A percentile compares a stretch with the other conserved stretches of the same genome.
phyloP scores from a whole-genome alignment of 2,329 filamentous ascomycete species.

The Phoma herbarum region DNA sequence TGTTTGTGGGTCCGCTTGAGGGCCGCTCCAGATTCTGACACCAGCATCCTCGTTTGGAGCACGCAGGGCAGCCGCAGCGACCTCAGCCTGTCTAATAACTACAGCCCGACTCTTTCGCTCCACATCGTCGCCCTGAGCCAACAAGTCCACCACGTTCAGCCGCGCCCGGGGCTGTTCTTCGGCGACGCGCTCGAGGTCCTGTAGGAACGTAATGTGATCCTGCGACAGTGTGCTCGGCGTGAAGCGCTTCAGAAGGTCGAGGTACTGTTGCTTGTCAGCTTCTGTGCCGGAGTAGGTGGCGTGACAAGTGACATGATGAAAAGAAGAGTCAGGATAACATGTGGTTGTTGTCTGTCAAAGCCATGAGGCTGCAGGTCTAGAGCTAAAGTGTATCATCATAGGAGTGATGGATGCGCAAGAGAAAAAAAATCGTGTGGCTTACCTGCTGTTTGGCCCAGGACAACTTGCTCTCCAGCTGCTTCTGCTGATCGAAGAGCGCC shows the following conservation, averaged over 20 bases:
- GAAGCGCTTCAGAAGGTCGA: constrained; percentile 52
- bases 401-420: constrained; percentile 20
- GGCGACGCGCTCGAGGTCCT: constrained; percentile 50
- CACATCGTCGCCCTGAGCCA: constrained; percentile 47
- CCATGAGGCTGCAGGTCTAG: constrained; percentile 61
- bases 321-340: constrained; percentile 51
- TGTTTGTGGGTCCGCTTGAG: constrained; percentile 42
- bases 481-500: constrained; percentile 55
- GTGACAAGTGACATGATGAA: constrained; percentile 13
- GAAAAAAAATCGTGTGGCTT: constrained; percentile 30
- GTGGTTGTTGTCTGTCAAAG: constrained; percentile 57
- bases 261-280: constrained; percentile 47
- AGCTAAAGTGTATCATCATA: constrained; percentile 60
- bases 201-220: constrained; percentile 52
- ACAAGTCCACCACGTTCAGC: constrained; percentile 47
- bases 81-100: constrained; percentile 48
- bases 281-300: background rate
- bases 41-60: constrained; percentile 35
- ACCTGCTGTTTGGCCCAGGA: constrained; percentile 61
- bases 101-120: constrained; percentile 46
- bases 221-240: constrained; percentile 50
- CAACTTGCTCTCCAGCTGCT: constrained; percentile 58
- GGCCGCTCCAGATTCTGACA: constrained; percentile 55
- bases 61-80: constrained; percentile 41
- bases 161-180: constrained; percentile 38